A percentile compares a stretch with the other conserved stretches of the same genome.
These are phyloP conservation scores for Ogataea wickerhamii DNA, from an alignment of 805 yeast species.

Conservation along the genomic window DNA sequence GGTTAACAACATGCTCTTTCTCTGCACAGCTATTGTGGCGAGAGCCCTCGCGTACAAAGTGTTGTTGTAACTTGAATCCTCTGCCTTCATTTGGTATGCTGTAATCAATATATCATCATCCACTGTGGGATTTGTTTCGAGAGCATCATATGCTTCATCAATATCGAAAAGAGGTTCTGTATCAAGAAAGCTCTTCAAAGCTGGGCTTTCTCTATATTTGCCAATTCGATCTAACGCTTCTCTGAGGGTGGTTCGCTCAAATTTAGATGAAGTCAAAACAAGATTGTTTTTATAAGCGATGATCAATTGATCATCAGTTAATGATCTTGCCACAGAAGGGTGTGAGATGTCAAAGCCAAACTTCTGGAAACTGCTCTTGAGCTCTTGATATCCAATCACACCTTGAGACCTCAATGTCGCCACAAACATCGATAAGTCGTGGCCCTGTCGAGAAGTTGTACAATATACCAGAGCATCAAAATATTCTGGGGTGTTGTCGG, in stretches of 20 bases:
- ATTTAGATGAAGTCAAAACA: conserved; percentile 19
- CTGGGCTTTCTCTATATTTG: conserved; percentile 34
- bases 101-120: conserved; percentile 73
- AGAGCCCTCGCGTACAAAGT: conserved; percentile 52
- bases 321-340: conserved; percentile 14
- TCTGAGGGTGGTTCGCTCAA: conserved; percentile 32
- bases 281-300: conserved; percentile 26
- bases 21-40: conserved; percentile 53
- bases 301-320: conserved; percentile 29
- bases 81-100: conserved; percentile 62
- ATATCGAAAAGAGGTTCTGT: conserved; percentile 46
- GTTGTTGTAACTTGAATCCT: conserved; percentile 46
- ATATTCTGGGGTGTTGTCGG: conserved; percentile 44
- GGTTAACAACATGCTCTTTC: conserved; percentile 57
- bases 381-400: conserved; percentile 47
- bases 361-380: conserved; percentile 25
- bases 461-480: conserved; percentile 55
- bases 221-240: conserved; percentile 40
- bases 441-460: conserved; percentile 45
- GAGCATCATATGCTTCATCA: conserved; percentile 45
- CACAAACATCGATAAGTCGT: conserved; percentile 41
- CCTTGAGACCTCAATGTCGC: conserved; percentile 50
- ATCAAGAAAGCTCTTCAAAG: conserved; percentile 36
- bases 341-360: conserved; percentile 29
- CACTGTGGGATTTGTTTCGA: conserved; percentile 50